Conservation (phyloP, 202 grass and related monocot species). For the Hordeum pubiflorum region DNA sequence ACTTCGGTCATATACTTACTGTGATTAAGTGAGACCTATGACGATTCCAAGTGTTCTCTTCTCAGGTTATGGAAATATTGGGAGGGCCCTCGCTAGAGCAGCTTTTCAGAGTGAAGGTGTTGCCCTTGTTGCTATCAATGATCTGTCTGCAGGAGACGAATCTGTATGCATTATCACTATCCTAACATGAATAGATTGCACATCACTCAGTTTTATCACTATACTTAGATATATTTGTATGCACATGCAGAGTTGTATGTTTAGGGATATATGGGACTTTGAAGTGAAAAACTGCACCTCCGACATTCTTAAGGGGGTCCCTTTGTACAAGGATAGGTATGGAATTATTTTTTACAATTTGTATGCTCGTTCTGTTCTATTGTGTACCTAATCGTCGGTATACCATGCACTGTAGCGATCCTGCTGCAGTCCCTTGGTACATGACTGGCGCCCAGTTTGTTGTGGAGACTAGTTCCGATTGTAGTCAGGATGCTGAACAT, state of each 20-base stretch:
- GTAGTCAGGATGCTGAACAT: background rate
- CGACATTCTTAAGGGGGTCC: background rate
- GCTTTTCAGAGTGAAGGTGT: conserved; percentile 7
- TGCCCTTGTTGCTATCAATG: conserved; percentile 13
- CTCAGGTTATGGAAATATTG: conserved; percentile 1
- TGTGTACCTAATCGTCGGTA: background rate
- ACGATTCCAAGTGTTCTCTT: background rate
- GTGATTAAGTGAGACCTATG: background rate
- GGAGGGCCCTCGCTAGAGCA: background rate
- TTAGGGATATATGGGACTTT: conserved; percentile 2
- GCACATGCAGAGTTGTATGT: conserved; percentile 22
- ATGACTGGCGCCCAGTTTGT: background rate
- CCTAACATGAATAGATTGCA: conserved; percentile 4
- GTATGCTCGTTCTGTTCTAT: background rate
- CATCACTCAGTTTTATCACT: background rate
- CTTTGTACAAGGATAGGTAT: background rate
- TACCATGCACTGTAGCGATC: background rate
- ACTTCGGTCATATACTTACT: background rate
- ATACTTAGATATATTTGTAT: conserved; percentile 1
- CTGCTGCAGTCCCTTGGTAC: background rate
- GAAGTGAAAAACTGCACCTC: background rate
- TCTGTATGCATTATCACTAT: background rate
- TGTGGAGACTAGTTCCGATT: background rate
- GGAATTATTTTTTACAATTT: background rate
- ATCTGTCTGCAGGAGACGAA: background rate